Percentiles rank a stretch among this genome's conserved stretches.
These are phyloP conservation scores for Pleurotus ostreatus DNA, from an alignment of 768 basidiomycete species.

Conservation along the genomic window DNA sequence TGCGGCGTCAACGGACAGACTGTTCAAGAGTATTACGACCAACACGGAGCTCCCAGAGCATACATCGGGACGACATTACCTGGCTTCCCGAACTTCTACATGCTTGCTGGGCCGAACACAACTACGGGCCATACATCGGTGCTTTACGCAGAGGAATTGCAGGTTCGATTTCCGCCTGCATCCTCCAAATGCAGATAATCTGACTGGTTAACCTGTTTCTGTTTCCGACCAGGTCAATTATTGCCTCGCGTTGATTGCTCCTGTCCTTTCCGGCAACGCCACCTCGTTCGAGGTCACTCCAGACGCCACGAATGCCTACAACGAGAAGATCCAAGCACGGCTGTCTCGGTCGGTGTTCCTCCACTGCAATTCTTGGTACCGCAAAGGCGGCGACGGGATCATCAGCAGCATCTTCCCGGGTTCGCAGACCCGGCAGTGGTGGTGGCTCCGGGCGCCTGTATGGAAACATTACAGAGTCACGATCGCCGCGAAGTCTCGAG, in stretches of 20 bases:
- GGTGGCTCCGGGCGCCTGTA: conserved; percentile 24
- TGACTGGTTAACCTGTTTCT: neutral
- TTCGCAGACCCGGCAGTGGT: conserved; percentile 28
- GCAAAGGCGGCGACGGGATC: conserved; percentile 22
- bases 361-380: conserved; percentile 31
- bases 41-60: conserved; percentile 35
- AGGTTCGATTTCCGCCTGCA: conserved; percentile 22
- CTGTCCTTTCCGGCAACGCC: conserved; percentile 30
- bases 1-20: conserved; percentile 25
- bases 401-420: conserved; percentile 28
- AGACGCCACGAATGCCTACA: conserved; percentile 34
- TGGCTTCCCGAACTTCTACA: conserved; percentile 43
- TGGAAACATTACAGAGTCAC: conserved; percentile 26
- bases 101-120: conserved; percentile 39
- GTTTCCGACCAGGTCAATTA: conserved; percentile 35
- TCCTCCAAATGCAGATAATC: neutral
- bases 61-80: conserved; percentile 41
- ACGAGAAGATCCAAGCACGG: conserved; percentile 31
- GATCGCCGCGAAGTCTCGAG: too few relatives aligned
- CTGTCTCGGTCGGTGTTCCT: conserved; percentile 29
- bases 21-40: conserved; percentile 35
- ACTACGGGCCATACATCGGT: conserved; percentile 41
- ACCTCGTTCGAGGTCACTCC: conserved; percentile 31
- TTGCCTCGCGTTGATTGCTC: conserved; percentile 34
- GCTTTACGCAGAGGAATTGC: conserved; percentile 39